These are phyloP conservation scores for Spirogloea muscicola DNA, from an alignment of 139 green algal genomes.

Conservation along the genomic window DNA sequence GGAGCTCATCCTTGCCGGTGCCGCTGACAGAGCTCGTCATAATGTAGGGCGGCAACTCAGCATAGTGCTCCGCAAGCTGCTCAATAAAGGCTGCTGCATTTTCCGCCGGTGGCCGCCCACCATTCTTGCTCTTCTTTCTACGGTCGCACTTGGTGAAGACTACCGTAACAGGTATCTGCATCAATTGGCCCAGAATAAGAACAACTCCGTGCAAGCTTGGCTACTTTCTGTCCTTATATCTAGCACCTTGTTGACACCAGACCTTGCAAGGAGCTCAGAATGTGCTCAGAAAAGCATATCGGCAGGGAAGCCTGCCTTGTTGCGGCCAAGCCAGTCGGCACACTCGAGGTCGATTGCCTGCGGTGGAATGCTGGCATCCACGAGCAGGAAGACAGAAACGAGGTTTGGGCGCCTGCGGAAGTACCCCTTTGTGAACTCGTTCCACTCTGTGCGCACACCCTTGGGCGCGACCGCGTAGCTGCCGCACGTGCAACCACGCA, in stretches of 20 bases:
- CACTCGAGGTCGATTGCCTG: slow-evolving; percentile 76
- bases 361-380: slow-evolving; percentile 81
- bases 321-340: slow-evolving; percentile 69
- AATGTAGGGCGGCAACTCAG: slow-evolving; percentile 32
- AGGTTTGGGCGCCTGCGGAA: slow-evolving; percentile 74
- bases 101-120: slow-evolving; percentile 6
- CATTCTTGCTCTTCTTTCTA: slow-evolving; percentile 45
- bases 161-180: slow-evolving; percentile 73
- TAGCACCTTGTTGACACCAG: too few species aligned
- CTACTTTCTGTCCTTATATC: too few species aligned
- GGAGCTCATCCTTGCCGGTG: slow-evolving; percentile 27
- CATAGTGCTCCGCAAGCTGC: not conserved
- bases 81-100: slow-evolving; percentile 41
- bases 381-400: slow-evolving; percentile 81
- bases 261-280: too few species aligned
- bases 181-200: too few species aligned
- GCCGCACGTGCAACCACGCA: too few species aligned
- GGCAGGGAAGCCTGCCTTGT: too few species aligned
- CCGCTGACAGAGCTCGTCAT: slow-evolving; percentile 33
- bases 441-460: slow-evolving; percentile 65
- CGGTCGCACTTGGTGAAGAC: slow-evolving; percentile 74
- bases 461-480: slow-evolving; percentile 63
- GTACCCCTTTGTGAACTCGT: slow-evolving; percentile 82
- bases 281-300: too few species aligned
- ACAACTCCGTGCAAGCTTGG: too few species aligned